phyloP scores from a whole-genome alignment of 805 yeast species.

The Priceomyces castillae region DNA sequence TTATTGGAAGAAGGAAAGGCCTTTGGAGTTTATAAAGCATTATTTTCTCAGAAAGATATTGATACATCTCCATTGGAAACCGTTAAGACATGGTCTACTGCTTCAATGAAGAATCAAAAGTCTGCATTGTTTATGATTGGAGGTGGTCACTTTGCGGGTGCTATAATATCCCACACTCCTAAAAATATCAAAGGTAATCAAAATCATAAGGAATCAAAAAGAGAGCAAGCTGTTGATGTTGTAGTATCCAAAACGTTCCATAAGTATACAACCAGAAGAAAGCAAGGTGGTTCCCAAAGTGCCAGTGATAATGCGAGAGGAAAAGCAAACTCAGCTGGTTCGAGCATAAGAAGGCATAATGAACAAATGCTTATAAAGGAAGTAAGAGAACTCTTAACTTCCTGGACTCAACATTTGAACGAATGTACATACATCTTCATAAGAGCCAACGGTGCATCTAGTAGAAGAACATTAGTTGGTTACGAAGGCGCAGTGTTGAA shows the following conservation, averaged over 20 bases:
- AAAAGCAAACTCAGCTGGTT: slow-evolving; percentile 95
- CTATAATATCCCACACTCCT: slow-evolving; percentile 74
- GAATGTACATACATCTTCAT: slow-evolving; percentile 71
- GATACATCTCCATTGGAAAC: slow-evolving; percentile 46
- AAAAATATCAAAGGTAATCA: slow-evolving; percentile 55
- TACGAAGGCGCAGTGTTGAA: slow-evolving; percentile 57
- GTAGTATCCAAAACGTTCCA: slow-evolving; percentile 84
- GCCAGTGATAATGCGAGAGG: slow-evolving; percentile 91
- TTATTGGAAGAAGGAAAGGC: slow-evolving; percentile 45
- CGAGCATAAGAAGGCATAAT: slow-evolving; percentile 82
- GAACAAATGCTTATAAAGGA: slow-evolving; percentile 81
- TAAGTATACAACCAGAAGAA: slow-evolving; percentile 91
- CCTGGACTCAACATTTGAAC: slow-evolving; percentile 62
- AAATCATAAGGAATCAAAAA: slow-evolving; percentile 44
- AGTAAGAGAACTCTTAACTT: slow-evolving; percentile 60
- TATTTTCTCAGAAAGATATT: slow-evolving; percentile 47
- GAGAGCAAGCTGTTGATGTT: slow-evolving; percentile 62
- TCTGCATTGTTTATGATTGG: slow-evolving; percentile 92
- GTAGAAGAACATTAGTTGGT: slow-evolving; percentile 62
- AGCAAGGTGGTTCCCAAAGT: slow-evolving; percentile 96
- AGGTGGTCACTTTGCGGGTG: slow-evolving; percentile 98
- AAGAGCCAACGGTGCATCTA: slow-evolving; percentile 74
- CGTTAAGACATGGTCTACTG: slow-evolving; percentile 36
- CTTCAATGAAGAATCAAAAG: slow-evolving; percentile 26
- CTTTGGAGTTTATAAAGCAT: slow-evolving; percentile 65